phyloP scores from a whole-genome alignment of 2,329 filamentous ascomycete species.

The Sclerotiophoma versabilis region DNA sequence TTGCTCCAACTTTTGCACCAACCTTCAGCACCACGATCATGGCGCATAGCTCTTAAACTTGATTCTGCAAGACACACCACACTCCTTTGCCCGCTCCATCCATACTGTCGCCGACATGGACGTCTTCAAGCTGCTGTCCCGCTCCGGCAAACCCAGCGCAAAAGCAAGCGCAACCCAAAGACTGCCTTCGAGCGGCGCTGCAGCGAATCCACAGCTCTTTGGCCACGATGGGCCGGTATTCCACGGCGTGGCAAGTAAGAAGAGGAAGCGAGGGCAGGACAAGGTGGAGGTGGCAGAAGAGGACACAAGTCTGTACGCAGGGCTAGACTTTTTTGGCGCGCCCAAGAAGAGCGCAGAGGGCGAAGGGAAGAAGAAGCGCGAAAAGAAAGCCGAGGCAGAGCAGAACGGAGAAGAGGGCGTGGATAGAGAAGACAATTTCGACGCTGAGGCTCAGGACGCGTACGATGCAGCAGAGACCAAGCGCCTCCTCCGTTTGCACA shows the following conservation, averaged over 20 bases:
- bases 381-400: constrained; percentile 20
- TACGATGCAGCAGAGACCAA: constrained; percentile 76
- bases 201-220: constrained; percentile 73
- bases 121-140: constrained; percentile 74
- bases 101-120: constrained; percentile 63
- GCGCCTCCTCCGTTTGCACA: constrained; percentile 77
- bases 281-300: constrained; percentile 10
- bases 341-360: constrained; percentile 22
- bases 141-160: constrained; percentile 66
- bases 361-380: constrained; percentile 27
- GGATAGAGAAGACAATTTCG: background rate
- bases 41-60: too few species aligned
- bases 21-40: too few species aligned
- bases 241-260: constrained; percentile 35
- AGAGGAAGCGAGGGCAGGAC: constrained; percentile 52
- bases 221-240: constrained; percentile 48
- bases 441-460: constrained; percentile 30
- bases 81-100: too few species aligned
- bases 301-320: constrained; percentile 34
- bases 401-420: constrained; percentile 6
- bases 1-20: constrained; percentile 27
- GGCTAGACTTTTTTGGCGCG: constrained; percentile 55
- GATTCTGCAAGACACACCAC: too few species aligned
- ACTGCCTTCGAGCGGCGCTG: constrained; percentile 70
- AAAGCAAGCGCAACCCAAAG: constrained; percentile 50